Evolutionary conservation across 257 asterid species (phyloP), one percentile per base, ranked within the genome.

Genomic region (Jacaranda copaia): DNA sequence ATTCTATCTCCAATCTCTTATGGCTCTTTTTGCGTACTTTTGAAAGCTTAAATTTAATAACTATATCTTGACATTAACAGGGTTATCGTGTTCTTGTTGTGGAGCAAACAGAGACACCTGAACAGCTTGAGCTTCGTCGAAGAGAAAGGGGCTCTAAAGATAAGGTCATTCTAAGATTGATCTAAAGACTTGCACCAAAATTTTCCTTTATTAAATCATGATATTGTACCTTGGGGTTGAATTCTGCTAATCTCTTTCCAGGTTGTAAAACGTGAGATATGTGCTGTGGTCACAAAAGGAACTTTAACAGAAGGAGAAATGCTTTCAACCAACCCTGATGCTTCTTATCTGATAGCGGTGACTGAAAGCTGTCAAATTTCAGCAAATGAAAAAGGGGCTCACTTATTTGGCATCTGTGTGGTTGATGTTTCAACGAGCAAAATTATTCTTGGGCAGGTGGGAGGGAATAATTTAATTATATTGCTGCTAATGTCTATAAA

Each of bases 81-180:
- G 99, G 99, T 35, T 93, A 91, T 57, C 96, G 99, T 15, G 89
- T 95, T 84, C 98, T 93, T 81, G 97, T 91, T 74, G 97, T 95
- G 85, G 99, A 95, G 91, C 99, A 95, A 85, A 95, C 97, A 32
- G 99, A 95, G 89, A 95, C 98, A 70, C 99, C 99, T 66, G 96
- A 91, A 73, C 98, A 95, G 86, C 97, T 90, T 81, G 99, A 91
- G 83, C 68, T 84, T 80, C 99, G 99, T 80, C 91, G 99, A 73
- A 89, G 80, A 80, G 96, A 95, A 81, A 81, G 80, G 56, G 99
- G 99, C 76, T 85, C 92, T 36, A 95, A 93, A 83, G 99, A 95
- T 86, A 95, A 93, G 98, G 99, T 93, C 67, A 70, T 53, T 64
- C 8, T 58, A 77, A 16, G 53, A 68, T 77, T 62, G 55, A 55